Conservation (phyloP, 305 asterid species). For the Rubia occidens region DNA sequence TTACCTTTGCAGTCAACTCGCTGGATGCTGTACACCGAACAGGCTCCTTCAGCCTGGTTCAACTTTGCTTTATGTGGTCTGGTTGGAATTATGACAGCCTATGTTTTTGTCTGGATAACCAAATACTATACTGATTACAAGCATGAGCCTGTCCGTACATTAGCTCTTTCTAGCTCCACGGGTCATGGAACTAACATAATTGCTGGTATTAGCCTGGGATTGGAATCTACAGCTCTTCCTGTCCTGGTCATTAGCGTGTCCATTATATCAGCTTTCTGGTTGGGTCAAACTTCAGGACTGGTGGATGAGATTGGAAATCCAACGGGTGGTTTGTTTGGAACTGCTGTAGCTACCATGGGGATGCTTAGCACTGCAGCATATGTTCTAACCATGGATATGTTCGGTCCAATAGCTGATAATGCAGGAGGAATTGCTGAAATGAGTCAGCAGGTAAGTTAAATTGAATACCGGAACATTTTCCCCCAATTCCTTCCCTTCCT, state of each 20-base stretch:
- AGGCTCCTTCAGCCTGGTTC: conserved; percentile 97
- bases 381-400: conserved; percentile 99
- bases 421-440: conserved; percentile 99
- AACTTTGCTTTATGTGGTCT: conserved; percentile 93
- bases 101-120: conserved; percentile 79
- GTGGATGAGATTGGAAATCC: conserved; percentile 86
- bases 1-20: conserved; percentile 79
- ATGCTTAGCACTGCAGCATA: conserved; percentile 99
- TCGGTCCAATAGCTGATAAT: conserved; percentile 99
- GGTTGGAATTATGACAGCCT: conserved; percentile 94
- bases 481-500: neutral
- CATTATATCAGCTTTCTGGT: conserved; percentile 86
- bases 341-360: conserved; percentile 99
- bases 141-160: conserved; percentile 89
- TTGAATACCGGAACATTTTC: neutral
- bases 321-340: conserved; percentile 98
- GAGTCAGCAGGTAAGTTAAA: conserved; percentile 86
- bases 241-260: conserved; percentile 81
- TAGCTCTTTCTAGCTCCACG: conserved; percentile 88
- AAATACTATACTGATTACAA: conserved; percentile 94
- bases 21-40: conserved; percentile 97
- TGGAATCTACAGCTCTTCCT: conserved; percentile 99
- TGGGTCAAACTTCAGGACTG: conserved; percentile 94
- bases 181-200: conserved; percentile 99
- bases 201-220: conserved; percentile 97